Evolutionary conservation across 495 filamentous ascomycete species (phyloP).

Genomic region (Penicillium taxi): DNA sequence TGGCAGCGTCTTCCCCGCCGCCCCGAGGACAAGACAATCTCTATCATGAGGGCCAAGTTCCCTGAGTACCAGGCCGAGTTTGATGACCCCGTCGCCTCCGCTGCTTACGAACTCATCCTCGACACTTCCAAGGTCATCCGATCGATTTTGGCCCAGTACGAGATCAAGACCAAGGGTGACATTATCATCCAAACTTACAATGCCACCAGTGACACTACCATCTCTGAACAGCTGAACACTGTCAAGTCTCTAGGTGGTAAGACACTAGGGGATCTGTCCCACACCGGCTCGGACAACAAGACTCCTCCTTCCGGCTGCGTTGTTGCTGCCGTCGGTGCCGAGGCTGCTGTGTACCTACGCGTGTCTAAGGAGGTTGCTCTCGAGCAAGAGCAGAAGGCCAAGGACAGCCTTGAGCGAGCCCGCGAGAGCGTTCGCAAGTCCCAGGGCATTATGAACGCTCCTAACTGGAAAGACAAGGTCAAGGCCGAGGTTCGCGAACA

Average conservation of each 20-base stretch:
- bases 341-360: constrained; percentile 61
- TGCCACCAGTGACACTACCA: constrained; percentile 45
- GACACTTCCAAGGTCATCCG: constrained; percentile 49
- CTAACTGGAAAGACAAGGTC: constrained; percentile 40
- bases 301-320: constrained; percentile 60
- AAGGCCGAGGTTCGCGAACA: constrained; percentile 49
- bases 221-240: constrained; percentile 47
- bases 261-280: constrained; percentile 45
- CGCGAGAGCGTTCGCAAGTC: constrained; percentile 29
- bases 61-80: constrained; percentile 49
- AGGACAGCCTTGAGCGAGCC: constrained; percentile 41
- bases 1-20: constrained; percentile 71
- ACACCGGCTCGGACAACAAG: constrained; percentile 40
- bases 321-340: constrained; percentile 56
- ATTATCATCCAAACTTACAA: constrained; percentile 55
- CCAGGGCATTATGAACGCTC: constrained; percentile 25
- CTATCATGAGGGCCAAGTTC: constrained; percentile 61
- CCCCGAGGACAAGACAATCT: constrained; percentile 51
- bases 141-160: constrained; percentile 50
- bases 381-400: constrained; percentile 55
- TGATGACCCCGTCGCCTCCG: constrained; percentile 49
- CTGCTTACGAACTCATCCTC: constrained; percentile 60
- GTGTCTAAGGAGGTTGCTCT: constrained; percentile 63
- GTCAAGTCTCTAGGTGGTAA: constrained; percentile 62
- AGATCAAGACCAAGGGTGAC: constrained; percentile 49